phyloP scores from a whole-genome alignment of 2,329 filamentous ascomycete species.

The Helicocarpus griseus region DNA sequence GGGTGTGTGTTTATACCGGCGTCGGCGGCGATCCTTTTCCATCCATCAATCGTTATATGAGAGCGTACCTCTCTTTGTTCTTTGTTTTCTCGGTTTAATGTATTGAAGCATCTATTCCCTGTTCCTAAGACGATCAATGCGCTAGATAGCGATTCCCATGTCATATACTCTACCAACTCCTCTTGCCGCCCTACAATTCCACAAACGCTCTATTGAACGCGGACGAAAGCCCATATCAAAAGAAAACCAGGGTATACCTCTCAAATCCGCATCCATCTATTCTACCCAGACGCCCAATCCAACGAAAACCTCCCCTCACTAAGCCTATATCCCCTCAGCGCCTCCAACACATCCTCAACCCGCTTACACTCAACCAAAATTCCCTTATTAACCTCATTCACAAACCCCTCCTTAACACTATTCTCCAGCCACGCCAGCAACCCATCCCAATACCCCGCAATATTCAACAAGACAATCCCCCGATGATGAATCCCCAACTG shows the following conservation, averaged over 20 bases:
- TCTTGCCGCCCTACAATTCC: no score
- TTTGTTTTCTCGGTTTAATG: not conserved
- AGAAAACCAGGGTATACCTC: not conserved
- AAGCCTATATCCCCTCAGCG: conserved; percentile 64
- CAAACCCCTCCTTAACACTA: conserved; percentile 67
- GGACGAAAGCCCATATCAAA: no score
- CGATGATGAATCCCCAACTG: conserved; percentile 83
- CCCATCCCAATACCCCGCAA: conserved; percentile 87
- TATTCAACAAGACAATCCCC: conserved; percentile 73
- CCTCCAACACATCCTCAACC: conserved; percentile 61
- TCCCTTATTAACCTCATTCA: conserved; percentile 56
- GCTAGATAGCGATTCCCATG: not conserved
- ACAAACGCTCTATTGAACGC: no score
- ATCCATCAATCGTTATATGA: no score
- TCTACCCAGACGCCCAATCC: conserved; percentile 60
- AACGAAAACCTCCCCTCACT: conserved; percentile 68
- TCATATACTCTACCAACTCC: no score
- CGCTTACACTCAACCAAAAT: conserved; percentile 71
- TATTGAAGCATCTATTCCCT: not conserved
- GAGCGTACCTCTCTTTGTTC: no score
- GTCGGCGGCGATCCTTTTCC: no score
- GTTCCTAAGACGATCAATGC: not conserved
- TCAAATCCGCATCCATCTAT: conserved; percentile 14
- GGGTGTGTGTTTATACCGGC: not conserved
- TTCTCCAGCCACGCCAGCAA: conserved; percentile 71